Evolutionary conservation across 2,329 filamentous ascomycete species (phyloP).

Genomic region (Xylogone sp.): DNA sequence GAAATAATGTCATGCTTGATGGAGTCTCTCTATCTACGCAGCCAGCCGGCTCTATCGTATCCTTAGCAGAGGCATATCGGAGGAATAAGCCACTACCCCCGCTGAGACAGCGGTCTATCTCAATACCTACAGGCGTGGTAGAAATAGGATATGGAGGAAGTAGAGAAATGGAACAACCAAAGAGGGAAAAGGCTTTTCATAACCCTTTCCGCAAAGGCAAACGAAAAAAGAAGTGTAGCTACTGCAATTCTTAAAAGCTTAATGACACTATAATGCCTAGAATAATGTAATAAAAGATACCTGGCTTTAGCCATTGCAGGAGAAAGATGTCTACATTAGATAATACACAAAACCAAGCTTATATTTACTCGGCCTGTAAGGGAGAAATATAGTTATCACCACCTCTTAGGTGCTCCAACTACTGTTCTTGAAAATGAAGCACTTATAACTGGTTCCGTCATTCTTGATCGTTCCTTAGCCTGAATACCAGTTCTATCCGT

Average conservation of each 20-base stretch:
- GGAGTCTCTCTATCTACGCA: not conserved
- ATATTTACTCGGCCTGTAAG: not conserved
- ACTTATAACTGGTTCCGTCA: slow-evolving; percentile 29
- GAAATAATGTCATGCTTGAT: not conserved
- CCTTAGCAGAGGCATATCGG: not conserved
- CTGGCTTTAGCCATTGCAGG: not conserved
- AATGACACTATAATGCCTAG: not conserved
- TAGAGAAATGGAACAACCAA: not conserved
- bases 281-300: not conserved
- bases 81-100: not conserved
- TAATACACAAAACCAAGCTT: not conserved
- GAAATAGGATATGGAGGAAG: not conserved
- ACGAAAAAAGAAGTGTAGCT: not conserved
- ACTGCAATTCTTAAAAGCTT: not conserved
- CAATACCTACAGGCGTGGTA: not conserved
- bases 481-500: slow-evolving; percentile 79
- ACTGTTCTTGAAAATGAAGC: slow-evolving; percentile 31
- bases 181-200: not conserved
- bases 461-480: slow-evolving; percentile 54
- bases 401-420: slow-evolving; percentile 30
- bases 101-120: not conserved
- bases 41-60: not conserved
- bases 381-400: slow-evolving; percentile 12
- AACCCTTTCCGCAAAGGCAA: not conserved
- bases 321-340: not conserved